Base-by-base conservation (phyloP, 352 stramenopile species). In the Elongisporangium senticosum region DNA sequence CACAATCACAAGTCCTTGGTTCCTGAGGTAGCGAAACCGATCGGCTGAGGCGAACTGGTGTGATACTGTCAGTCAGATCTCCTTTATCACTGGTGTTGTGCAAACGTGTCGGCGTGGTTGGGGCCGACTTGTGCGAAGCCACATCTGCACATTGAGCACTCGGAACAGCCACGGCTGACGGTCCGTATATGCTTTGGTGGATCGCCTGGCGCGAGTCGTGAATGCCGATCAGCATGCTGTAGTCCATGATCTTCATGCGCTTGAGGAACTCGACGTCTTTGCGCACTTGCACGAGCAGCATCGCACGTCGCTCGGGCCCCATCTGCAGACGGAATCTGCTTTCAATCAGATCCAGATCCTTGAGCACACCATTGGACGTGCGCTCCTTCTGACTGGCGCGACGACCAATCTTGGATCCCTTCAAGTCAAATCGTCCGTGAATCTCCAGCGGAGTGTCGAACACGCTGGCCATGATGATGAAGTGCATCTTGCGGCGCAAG, bases 391-490 rank as follows among this genome's bases (percentile, higher is more conserved):
- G 59, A 0, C 72, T 87, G 2, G 84, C 87, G 13, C 78, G 77
- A 0, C 92, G 84, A 2, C 91, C 91, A 7, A 98, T 72, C 15
- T 76, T 90, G 2, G 89, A 97, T 19, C 96, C 96, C 63, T 95
- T 93, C 73, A 99, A 64, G 82, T 97, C 68, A 49, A 90, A 95
- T 11, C 82, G 79, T 0, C 78, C 79, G 62, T 98, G 79, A 52
- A 99, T 89, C 63, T 92, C 77, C 11, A 97, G 85, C 20, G 96
- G 75, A 22, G 96, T 98, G 61, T 98, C 87, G 53, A 98, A 98
- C 4, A 99, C 95, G 58, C 90, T 98, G 26, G 96, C 96, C 96
- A 99, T 99, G 57, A 99, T 90, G 57, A 95, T 87, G 57, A 97
- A 96, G 63, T 96, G 86, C 77, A 98, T 94, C 64, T 97, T 98